phyloP scores from a whole-genome alignment of 2,329 filamentous ascomycete genomes.

The Furcasterigmium furcatum region DNA sequence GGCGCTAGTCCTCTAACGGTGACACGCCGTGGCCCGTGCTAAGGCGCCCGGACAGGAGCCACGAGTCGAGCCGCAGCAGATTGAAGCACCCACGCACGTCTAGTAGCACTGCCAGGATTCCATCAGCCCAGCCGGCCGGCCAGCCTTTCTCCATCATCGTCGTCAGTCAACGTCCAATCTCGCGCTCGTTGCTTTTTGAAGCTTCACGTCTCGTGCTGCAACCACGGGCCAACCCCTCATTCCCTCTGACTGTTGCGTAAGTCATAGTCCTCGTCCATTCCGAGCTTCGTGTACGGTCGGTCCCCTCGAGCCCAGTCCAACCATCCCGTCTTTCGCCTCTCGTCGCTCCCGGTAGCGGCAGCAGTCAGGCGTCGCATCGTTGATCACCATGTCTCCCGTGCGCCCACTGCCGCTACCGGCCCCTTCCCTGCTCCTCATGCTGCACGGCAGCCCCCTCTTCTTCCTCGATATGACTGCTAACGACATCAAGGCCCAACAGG shows the following conservation, averaged over 20 bases:
- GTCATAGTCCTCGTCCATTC: not conserved
- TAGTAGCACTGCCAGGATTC: no score
- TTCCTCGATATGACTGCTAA: no score
- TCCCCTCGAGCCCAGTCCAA: no score
- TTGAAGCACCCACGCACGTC: no score
- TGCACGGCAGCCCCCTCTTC: not conserved
- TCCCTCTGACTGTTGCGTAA: not conserved
- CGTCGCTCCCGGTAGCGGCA: not conserved
- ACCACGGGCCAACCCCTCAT: no score
- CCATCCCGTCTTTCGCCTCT: no score
- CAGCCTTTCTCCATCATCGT: not conserved
- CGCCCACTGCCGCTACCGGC: not conserved
- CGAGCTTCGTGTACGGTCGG: not conserved
- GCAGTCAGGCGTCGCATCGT: not conserved
- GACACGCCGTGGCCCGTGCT: no score
- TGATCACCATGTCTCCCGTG: not conserved
- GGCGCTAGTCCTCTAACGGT: no score
- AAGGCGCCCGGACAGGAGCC: no score
- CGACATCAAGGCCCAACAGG: no score
- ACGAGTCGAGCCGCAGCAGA: no score
- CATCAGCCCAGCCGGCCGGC: not conserved
- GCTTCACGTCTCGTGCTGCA: not conserved
- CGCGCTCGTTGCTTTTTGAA: not conserved
- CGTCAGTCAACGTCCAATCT: not conserved
- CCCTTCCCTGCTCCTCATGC: not conserved